Evolutionary conservation across 2,329 filamentous ascomycete species (phyloP).

Genomic region (Fusarium falciforme): DNA sequence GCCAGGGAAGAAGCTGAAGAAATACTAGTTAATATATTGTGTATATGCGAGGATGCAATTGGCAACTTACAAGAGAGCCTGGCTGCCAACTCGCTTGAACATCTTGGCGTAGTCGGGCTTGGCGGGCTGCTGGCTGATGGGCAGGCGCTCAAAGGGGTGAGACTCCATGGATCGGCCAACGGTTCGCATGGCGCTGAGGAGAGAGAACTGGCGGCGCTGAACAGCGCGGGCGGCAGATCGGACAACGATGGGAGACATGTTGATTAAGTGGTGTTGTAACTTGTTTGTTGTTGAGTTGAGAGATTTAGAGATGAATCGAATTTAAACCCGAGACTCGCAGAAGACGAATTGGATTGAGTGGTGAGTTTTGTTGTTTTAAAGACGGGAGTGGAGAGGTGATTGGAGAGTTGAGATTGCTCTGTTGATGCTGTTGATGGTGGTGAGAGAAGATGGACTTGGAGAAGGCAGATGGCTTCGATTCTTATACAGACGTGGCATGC

Average conservation of each 20-base stretch:
- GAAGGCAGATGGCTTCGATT: slow-evolving; percentile 30
- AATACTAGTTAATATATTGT: slow-evolving; percentile 15
- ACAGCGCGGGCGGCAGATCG: slow-evolving; percentile 46
- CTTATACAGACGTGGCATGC: slow-evolving; percentile 41
- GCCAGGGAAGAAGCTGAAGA: slow-evolving; percentile 50
- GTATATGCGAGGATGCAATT: not conserved
- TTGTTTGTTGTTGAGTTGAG: slow-evolving; percentile 26
- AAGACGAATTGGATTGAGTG: slow-evolving; percentile 37
- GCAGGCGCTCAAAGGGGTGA: slow-evolving; percentile 51
- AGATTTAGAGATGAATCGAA: slow-evolving; percentile 24
- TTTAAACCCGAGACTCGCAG: slow-evolving; percentile 17
- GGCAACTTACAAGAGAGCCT: slow-evolving; percentile 49
- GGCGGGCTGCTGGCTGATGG: slow-evolving; percentile 43
- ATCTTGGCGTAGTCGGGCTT: slow-evolving; percentile 48
- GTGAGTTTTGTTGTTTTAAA: slow-evolving; percentile 7
- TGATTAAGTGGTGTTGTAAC: slow-evolving; percentile 29
- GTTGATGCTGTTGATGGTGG: slow-evolving; percentile 35
- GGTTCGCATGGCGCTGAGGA: slow-evolving; percentile 47
- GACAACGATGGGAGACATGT: slow-evolving; percentile 45
- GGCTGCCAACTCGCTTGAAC: slow-evolving; percentile 46
- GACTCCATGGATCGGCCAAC: slow-evolving; percentile 49
- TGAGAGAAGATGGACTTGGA: slow-evolving; percentile 29
- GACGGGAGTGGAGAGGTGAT: slow-evolving; percentile 36
- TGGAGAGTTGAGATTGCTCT: slow-evolving; percentile 28
- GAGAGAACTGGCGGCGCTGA: slow-evolving; percentile 50